phyloP scores from a whole-genome alignment of 1,139 yeast species.

The Eremothecium coryli region DNA sequence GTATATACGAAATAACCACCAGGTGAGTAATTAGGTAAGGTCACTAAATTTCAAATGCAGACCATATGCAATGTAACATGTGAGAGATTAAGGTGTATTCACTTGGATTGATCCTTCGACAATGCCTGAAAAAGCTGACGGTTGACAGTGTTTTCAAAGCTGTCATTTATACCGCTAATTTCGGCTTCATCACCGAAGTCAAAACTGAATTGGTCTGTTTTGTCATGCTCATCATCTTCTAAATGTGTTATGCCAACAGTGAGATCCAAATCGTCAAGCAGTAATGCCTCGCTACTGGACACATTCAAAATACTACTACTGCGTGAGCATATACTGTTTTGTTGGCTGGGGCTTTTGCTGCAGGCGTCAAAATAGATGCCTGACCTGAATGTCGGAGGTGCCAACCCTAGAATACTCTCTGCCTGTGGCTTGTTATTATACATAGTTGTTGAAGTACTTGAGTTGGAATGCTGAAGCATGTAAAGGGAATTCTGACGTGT shows the following conservation, averaged over 20 bases:
- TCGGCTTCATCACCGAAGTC: constrained; percentile 12
- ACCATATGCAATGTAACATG: no score
- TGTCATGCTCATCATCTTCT: constrained; percentile 8
- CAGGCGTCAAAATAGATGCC: constrained; percentile 1
- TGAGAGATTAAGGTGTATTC: no score
- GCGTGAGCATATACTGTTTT: constrained; percentile 10
- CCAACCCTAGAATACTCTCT: not conserved
- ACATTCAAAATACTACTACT: constrained; percentile 10
- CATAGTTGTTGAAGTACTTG: not conserved
- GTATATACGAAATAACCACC: no score
- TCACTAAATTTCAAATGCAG: no score
- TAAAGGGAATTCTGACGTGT: constrained; percentile 33
- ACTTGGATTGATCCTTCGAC: not conserved
- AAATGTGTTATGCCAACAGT: constrained; percentile 9
- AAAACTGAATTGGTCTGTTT: constrained; percentile 13
- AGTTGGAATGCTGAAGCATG: constrained; percentile 6
- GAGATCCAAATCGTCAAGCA: constrained; percentile 15
- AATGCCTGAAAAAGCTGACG: not conserved
- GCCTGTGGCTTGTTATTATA: not conserved
- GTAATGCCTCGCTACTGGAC: constrained; percentile 12
- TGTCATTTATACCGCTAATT: not conserved
- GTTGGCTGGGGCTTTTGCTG: not conserved
- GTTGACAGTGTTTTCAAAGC: not conserved
- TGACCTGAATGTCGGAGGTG: not conserved
- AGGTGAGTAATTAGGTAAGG: no score